These are phyloP conservation scores for Piedraia hortae DNA, from an alignment of 2,329 filamentous ascomycete species.

Conservation along the genomic window DNA sequence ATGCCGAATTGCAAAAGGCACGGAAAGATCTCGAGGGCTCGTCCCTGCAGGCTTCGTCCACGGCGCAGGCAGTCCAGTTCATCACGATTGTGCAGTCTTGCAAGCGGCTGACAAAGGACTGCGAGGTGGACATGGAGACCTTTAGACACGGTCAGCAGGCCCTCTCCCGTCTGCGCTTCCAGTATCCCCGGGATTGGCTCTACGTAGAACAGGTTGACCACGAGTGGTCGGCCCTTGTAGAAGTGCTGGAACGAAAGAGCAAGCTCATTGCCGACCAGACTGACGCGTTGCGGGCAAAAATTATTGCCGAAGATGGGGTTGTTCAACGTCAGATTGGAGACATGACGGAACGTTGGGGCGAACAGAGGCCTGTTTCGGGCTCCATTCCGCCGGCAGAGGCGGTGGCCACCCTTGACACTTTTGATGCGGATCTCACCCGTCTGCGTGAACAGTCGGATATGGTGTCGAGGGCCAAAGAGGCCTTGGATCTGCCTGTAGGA, in stretches of 20 bases:
- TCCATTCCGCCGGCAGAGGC: constrained; percentile 77
- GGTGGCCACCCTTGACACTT: constrained; percentile 51
- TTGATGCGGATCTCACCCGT: constrained; percentile 61
- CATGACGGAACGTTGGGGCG: constrained; percentile 67
- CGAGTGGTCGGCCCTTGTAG: constrained; percentile 81
- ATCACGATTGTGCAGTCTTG: constrained; percentile 95
- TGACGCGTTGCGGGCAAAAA: constrained; percentile 83
- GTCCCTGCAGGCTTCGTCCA: constrained; percentile 79
- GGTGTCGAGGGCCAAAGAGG: constrained; percentile 90
- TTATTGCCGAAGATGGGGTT: constrained; percentile 73
- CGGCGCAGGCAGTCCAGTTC: constrained; percentile 88
- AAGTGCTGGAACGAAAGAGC: constrained; percentile 70
- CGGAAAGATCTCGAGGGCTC: constrained; percentile 75
- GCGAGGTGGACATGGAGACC: constrained; percentile 85
- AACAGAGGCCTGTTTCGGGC: constrained; percentile 89
- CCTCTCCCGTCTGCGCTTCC: constrained; percentile 69
- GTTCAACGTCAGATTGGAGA: constrained; percentile 71
- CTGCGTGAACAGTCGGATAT: constrained; percentile 74
- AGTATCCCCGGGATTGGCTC: constrained; percentile 82
- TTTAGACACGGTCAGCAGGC: constrained; percentile 92
- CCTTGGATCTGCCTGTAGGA: constrained; percentile 61
- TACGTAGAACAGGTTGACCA: constrained; percentile 89
- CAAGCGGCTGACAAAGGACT: constrained; percentile 74
- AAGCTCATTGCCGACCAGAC: constrained; percentile 94
- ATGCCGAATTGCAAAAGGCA: constrained; percentile 73